phyloP scores from a whole-genome alignment of 2,329 filamentous ascomycete species.

The Epichloe glyceriae region DNA sequence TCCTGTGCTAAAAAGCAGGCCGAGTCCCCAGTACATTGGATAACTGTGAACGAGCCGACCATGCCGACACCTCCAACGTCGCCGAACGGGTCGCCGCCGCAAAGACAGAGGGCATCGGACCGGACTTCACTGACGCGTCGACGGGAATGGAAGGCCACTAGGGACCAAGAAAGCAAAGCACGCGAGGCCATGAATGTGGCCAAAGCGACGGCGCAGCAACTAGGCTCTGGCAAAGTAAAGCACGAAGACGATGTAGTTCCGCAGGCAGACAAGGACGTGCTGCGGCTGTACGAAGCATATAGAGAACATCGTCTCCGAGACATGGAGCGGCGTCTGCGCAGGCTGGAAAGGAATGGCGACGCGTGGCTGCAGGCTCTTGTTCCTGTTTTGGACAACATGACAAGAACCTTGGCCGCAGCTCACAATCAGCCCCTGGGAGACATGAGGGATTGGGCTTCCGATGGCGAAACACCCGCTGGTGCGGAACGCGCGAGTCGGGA shows the following conservation, averaged over 20 bases:
- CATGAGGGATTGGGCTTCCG: conserved; percentile 18
- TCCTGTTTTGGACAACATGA: conserved; percentile 32
- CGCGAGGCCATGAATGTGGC: conserved; percentile 12
- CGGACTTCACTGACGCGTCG: conserved; percentile 20
- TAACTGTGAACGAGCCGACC: conserved; percentile 1
- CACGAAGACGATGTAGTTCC: conserved; percentile 12
- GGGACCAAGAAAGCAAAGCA: conserved; percentile 15
- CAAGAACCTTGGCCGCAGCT: conserved; percentile 19
- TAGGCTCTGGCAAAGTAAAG: conserved; percentile 12
- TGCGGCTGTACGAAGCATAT: conserved; percentile 27
- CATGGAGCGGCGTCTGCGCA: conserved; percentile 32
- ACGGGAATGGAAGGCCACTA: conserved; percentile 21
- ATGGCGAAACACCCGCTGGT: conserved; percentile 15
- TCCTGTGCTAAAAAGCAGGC: not conserved
- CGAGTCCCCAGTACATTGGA: not conserved
- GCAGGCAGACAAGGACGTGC: conserved; percentile 20
- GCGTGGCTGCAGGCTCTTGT: conserved; percentile 30
- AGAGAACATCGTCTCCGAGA: conserved; percentile 30
- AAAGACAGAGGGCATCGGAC: conserved; percentile 13
- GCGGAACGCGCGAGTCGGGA: conserved; percentile 5
- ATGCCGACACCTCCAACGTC: conserved; percentile 21
- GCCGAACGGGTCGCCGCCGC: conserved; percentile 15
- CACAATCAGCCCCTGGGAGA: conserved; percentile 8
- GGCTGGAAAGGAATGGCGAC: conserved; percentile 34
- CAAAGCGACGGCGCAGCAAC: conserved; percentile 11